These are phyloP conservation scores for Coemansia sp. DNA, from an alignment of 192 early-diverging fungal species.

Conservation along the genomic window DNA sequence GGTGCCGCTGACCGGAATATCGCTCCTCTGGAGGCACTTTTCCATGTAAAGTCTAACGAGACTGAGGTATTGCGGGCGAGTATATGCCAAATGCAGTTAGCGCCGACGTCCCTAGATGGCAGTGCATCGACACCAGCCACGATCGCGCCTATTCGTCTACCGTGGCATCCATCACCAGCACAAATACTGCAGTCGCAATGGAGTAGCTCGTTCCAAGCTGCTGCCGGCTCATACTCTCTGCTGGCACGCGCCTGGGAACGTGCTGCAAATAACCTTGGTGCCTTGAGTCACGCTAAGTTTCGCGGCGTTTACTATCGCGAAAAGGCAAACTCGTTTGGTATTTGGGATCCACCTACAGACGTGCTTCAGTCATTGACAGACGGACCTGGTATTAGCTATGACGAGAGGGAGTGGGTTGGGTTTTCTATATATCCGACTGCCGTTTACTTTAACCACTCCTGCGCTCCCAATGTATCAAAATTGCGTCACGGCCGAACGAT, in stretches of 20 bases:
- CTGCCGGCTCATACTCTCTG: constrained; percentile 21
- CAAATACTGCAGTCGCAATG: constrained; percentile 29
- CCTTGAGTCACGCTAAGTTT: constrained; percentile 46
- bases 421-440: constrained; percentile 64
- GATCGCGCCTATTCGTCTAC: constrained; percentile 26
- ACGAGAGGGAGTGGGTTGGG: constrained; percentile 56
- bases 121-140: constrained; percentile 22
- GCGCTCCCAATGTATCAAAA: constrained; percentile 60
- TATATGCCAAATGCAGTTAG: constrained; percentile 14
- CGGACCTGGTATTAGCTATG: neutral
- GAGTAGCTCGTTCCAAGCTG: constrained; percentile 17
- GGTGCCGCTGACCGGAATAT: neutral
- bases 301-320: constrained; percentile 61
- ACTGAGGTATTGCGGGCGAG: constrained; percentile 16
- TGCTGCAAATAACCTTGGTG: neutral
- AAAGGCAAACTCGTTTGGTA: constrained; percentile 69
- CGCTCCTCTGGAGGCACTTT: constrained; percentile 16
- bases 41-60: constrained; percentile 32
- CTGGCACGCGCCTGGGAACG: constrained; percentile 22
- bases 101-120: neutral
- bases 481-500: constrained; percentile 46
- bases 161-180: constrained; percentile 8
- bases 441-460: constrained; percentile 70
- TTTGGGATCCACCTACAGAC: constrained; percentile 57
- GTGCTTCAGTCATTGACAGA: neutral